Base-by-base conservation (phyloP, 805 yeast species). In the Sungouiozyma ichnusensis region DNA sequence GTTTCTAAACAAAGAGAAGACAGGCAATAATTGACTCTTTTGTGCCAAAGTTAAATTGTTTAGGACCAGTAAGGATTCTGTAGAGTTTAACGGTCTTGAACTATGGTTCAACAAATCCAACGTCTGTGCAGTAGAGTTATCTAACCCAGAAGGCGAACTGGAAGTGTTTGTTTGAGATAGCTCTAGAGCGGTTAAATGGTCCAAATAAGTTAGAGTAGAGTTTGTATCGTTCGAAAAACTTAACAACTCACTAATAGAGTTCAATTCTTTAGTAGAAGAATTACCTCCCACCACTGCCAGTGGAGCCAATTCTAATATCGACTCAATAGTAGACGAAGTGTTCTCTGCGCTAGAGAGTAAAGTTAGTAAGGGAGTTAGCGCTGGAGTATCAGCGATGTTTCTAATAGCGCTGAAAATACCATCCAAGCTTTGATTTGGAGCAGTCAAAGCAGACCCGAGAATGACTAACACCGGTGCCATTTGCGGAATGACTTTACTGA, bases 401-500 rank as follows among this genome's bases (percentile, higher is more conserved):
- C 50, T 51, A 41, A 62, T 42, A 9, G 57, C 55, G 13, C 44
- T 52, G 37, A 58, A 54, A 8, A 58, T 48, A 5, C 39, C 34
- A 14, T 49, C 54, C 17, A 53, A 35, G 15, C 58, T 46, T 24
- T 41, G 42, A 36, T 52, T 53, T 38, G 57, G 54, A 16, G 60
- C 55, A 29, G 54, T 50, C 35, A 62, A 40, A 37, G 63, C 58
- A 8, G 58, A 51, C 18, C 63, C 61, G 13, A 62, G 39, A 16
- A 60, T 50, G 4, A 52, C 45, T 36, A 62, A 44, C 27, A 59
- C 44, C 15, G 66, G 64, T 19, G 49, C 54, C 14, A 58, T 41
- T 34, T 53, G 51, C 19, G 66, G 66, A 17, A 62, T 35, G 38
- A 60, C 58, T 44, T 62, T 62, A 27, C 63, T 51, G 16, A 60